Evolutionary conservation across 352 stramenopile species (phyloP), one percentile per base, ranked within the genome.

Genomic region (Pythium myriotylum): DNA sequence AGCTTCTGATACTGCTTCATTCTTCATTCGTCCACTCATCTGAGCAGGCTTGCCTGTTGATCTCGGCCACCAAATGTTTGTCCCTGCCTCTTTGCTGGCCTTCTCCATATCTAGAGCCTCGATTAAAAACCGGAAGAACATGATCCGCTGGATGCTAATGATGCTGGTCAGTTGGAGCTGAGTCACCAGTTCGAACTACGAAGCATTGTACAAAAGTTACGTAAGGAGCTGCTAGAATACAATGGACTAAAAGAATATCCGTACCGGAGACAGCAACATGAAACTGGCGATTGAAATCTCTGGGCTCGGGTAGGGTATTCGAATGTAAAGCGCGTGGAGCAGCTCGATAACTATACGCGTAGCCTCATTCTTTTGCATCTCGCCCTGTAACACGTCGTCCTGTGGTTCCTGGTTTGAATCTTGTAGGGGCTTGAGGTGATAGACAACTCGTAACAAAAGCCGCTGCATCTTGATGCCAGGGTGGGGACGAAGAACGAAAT

Each of bases 101-200:
- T 54, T 51, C 54, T 83, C 72, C 0, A 16, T 48, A 46, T 65
- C 59, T 8, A 85, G 55, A 20, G 72, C 58, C 7, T 81, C 57
- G 12, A 86, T 63, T 4, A 88, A 68, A 35, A 77, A 81, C 4
- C 77, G 77, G 33, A 86, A 86, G 45, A 79, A 87, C 7, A 88
- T 62, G 22, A 91, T 53, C 17, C 81, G 76, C 52, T 89, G 81
- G 5, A 84, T 58, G 23, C 61, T 54, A 27, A 91, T 32, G 17
- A 89, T 52, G 63, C 70, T 88, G 8, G 77, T 71, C 33, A 88
- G 26, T 14, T 69, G 29, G n/a, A 71, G 65, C 33, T 68, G 70
- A 6, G 53, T 50, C 23, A 75, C 41, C 1, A 87, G 49, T 1
- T 87, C 70, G 24, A 73, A 55, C 80, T 87, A 32, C 6, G 4